Evolutionary conservation across 352 stramenopile species (phyloP), one percentile per base, ranked within the genome.

Genomic region (Pythium myriotylum): DNA sequence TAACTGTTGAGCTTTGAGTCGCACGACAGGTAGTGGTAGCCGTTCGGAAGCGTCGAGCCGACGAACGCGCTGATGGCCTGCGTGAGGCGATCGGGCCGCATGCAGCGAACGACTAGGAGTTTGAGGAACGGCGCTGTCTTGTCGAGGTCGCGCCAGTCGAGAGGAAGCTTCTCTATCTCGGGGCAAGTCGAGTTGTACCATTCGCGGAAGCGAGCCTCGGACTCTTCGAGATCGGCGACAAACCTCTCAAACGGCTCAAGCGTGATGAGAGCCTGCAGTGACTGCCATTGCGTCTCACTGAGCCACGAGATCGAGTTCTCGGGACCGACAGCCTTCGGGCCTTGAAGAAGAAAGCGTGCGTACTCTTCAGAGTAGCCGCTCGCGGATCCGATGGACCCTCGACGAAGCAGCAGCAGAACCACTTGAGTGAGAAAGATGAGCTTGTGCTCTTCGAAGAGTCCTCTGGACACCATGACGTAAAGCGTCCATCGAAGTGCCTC

Each of bases 21-120:
- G 32, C 85, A 92, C 53, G 90, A 90, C 10, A 96, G 65, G 51
- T 95, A 98, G 9, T 93, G 72, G 3, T 62, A 48, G 3, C 90
- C 91, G 12, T 90, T 77, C 3, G 92, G 92, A 7, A 98, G 72
- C 14, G 73, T 76, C 10, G 74, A 59, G 7, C 61, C 58, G 32
- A 99, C 98, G 43, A 99, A 99, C 48, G 94, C 96, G 32, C 81
- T 92, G 26, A 99, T 76, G 22, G 95, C 92, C 23, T 95, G 87
- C 6, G 87, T 96, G 58, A 99, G 79, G 29, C 97, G 89, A 62
- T 98, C 96, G 0, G 95, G 93, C 20, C 96, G 90, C 59, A 99
- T 77, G 65, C 88, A 97, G 26, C 94, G 88, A 32, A 99, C 83
- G 6, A 98, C 91, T 10, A 99, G 71, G 52, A 99, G 68, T 71